Evolutionary conservation across 1,139 yeast species (phyloP).

Genomic region (Yamadazyma membranifaciens): DNA sequence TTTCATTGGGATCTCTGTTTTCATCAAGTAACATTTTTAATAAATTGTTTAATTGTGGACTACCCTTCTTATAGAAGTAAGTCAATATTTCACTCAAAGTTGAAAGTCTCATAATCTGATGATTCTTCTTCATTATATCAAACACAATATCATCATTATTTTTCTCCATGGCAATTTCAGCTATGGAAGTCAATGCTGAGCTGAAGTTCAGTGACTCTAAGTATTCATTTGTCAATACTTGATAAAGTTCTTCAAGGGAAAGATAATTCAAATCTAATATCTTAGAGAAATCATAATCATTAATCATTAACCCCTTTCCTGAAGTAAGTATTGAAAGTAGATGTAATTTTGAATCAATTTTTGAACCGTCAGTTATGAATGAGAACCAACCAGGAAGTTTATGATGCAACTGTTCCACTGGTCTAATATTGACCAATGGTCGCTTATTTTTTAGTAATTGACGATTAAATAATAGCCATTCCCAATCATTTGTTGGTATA

Average conservation of each 20-base stretch:
- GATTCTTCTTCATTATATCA: neutral
- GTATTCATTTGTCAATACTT: neutral
- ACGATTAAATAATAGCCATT: conserved; percentile 3
- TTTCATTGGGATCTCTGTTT: neutral
- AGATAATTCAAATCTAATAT: neutral
- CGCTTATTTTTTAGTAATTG: neutral
- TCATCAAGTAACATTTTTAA: neutral
- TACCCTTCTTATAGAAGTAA: neutral
- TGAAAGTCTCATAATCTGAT: neutral
- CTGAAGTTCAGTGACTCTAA: neutral
- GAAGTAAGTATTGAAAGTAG: neutral
- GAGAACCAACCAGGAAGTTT: conserved; percentile 13
- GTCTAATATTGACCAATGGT: neutral
- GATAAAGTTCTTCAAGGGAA: conserved; percentile 1
- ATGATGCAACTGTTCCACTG: neutral
- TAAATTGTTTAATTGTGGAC: neutral
- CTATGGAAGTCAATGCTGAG: neutral
- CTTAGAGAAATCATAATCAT: conserved; percentile 9
- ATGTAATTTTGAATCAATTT: neutral
- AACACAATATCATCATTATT: neutral
- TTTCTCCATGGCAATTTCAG: neutral
- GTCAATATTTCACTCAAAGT: neutral
- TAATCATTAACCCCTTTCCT: conserved; percentile 4
- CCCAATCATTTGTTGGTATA: conserved; percentile 3
- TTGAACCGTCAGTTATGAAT: conserved; percentile 4